Evolutionary conservation across 2,329 filamentous ascomycete species (phyloP).

Genomic region (Sodiomyces alkalinus): DNA sequence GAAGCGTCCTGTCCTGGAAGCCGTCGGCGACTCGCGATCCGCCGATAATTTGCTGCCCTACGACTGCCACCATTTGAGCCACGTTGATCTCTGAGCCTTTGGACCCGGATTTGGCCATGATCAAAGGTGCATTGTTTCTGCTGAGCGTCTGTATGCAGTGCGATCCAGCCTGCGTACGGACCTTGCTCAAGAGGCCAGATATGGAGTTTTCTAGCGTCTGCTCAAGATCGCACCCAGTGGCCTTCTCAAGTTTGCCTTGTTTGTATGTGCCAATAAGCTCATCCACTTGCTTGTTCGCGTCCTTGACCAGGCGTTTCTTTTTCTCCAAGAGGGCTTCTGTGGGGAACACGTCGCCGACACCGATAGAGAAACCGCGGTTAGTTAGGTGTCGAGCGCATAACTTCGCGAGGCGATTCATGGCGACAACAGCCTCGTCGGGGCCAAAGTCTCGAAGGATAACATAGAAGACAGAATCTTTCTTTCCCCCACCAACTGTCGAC

Average conservation of each 20-base stretch:
- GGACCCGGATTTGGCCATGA: conserved; percentile 95
- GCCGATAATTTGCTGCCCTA: conserved; percentile 96
- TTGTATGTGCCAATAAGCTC: conserved; percentile 72
- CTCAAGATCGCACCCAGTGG: conserved; percentile 80
- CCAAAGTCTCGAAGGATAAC: conserved; percentile 92
- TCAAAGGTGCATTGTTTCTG: conserved; percentile 78
- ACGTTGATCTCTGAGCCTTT: conserved; percentile 98
- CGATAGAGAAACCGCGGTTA: conserved; percentile 90
- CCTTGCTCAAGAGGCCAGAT: conserved; percentile 80
- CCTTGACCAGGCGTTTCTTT: conserved; percentile 62
- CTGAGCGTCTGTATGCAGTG: conserved; percentile 84
- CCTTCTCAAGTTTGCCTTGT: conserved; percentile 66
- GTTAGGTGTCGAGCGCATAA: conserved; percentile 78
- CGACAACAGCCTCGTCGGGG: conserved; percentile 70
- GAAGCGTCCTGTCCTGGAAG: conserved; percentile 87
- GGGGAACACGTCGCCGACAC: conserved; percentile 87
- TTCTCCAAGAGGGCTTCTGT: conserved; percentile 52
- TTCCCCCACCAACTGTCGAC: conserved; percentile 87
- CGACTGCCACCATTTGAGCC: conserved; percentile 94
- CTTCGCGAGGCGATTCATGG: conserved; percentile 89
- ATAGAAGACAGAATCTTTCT: conserved; percentile 97
- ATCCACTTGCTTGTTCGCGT: conserved; percentile 69
- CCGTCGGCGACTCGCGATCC: conserved; percentile 86
- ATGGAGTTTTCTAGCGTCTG: conserved; percentile 83
- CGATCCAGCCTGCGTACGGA: conserved; percentile 80